Evolutionary conservation across 306 rosid species (phyloP).

Genomic region (Quercus rubra): DNA sequence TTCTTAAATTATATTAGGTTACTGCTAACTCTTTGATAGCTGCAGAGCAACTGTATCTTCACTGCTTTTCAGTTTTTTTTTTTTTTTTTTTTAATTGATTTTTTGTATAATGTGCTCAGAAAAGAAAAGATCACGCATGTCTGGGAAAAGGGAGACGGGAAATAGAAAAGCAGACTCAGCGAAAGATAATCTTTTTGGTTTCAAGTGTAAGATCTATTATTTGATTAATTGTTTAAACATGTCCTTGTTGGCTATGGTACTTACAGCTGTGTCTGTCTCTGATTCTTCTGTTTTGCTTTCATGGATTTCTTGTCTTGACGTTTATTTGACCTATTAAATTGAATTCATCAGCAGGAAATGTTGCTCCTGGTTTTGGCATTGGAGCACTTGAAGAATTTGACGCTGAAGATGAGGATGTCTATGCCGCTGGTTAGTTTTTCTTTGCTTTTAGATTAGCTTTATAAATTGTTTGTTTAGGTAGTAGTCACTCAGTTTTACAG

Average conservation of each 20-base stretch:
- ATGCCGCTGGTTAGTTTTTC: constrained; percentile 62
- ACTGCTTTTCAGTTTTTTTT: neutral
- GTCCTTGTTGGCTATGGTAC: constrained; percentile 3
- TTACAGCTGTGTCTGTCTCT: neutral
- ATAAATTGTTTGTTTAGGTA: neutral
- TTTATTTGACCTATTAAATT: constrained; percentile 30
- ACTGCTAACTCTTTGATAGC: constrained; percentile 1
- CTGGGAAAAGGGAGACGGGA: constrained; percentile 48
- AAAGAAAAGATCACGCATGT: constrained; percentile 58
- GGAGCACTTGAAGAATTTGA: constrained; percentile 98
- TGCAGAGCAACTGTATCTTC: constrained; percentile 1
- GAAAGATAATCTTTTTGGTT: constrained; percentile 69
- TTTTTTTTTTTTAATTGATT: too few relatives aligned
- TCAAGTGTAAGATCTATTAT: constrained; percentile 65
- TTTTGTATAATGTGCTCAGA: constrained; percentile 38
- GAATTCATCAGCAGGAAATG: constrained; percentile 76
- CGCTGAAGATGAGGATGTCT: constrained; percentile 94
- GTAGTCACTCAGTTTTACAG: neutral
- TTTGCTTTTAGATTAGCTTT: constrained; percentile 16
- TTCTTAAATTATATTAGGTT: constrained; percentile 8
- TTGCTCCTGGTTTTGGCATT: constrained; percentile 97
- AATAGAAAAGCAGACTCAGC: constrained; percentile 38
- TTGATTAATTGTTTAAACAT: constrained; percentile 16
- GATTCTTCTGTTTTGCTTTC: constrained; percentile 17
- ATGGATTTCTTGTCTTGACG: constrained; percentile 21